These are phyloP conservation scores for Hibiscus mutabilis DNA, from an alignment of 345 rosid genomes.

Conservation along the genomic window DNA sequence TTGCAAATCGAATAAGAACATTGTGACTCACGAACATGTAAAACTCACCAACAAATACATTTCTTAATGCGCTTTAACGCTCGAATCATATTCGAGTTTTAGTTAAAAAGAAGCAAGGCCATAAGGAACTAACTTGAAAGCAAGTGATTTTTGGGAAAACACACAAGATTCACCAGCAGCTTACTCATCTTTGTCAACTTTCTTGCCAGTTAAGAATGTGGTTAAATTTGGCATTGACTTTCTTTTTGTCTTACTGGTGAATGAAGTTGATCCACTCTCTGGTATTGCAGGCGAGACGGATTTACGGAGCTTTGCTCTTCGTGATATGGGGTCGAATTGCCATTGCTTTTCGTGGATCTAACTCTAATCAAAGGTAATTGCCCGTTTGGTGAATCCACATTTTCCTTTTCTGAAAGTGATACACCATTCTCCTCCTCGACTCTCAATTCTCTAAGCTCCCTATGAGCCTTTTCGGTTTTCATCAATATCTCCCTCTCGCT, in stretches of 20 bases:
- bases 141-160: background rate
- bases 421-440: constrained; percentile 50
- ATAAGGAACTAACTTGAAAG: background rate
- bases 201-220: constrained; percentile 28
- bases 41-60: background rate
- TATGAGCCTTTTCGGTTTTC: constrained; percentile 46
- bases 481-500: constrained; percentile 64
- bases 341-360: constrained; percentile 27
- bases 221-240: constrained; percentile 50
- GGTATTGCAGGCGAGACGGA: constrained; percentile 42
- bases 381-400: constrained; percentile 16
- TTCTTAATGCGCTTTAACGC: too few relatives aligned
- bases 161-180: background rate
- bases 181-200: background rate
- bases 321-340: constrained; percentile 29
- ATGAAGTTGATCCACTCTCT: constrained; percentile 31
- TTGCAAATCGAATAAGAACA: background rate
- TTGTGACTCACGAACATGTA: background rate
- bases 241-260: constrained; percentile 48
- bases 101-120: background rate
- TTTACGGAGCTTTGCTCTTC: constrained; percentile 31
- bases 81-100: too few relatives aligned
- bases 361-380: constrained; percentile 13
- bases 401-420: constrained; percentile 40
- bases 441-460: constrained; percentile 38